Conservation (phyloP, 225 moss, liverwort and hornwort species). For the Bryum argenteum region DNA sequence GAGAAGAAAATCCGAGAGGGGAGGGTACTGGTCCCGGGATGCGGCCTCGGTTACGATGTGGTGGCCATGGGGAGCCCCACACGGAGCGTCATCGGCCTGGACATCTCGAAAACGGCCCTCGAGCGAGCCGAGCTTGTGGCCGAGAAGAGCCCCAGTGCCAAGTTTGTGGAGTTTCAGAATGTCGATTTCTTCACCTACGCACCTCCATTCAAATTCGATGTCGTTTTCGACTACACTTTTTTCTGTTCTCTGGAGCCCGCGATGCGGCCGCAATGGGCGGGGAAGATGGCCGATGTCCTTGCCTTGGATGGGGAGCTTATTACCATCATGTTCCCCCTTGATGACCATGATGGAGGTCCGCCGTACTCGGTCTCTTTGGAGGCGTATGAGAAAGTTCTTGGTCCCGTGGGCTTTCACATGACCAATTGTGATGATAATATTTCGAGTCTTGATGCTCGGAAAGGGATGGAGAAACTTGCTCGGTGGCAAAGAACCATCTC, state of each 20-base stretch:
- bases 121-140: background rate
- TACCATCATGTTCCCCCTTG: slow-evolving; percentile 70
- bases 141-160: background rate
- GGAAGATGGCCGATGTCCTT: slow-evolving; percentile 66
- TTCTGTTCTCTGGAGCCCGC: slow-evolving; percentile 63
- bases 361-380: slow-evolving; percentile 53
- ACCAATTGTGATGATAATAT: slow-evolving; percentile 17
- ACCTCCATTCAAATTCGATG: background rate
- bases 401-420: slow-evolving; percentile 38
- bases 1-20: background rate
- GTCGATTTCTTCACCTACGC: background rate
- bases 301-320: slow-evolving; percentile 60
- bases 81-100: background rate
- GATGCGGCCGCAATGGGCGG: slow-evolving; percentile 54
- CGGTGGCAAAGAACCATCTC: slow-evolving; percentile 42
- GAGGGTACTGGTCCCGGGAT: background rate
- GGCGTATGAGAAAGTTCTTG: slow-evolving; percentile 34
- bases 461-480: slow-evolving; percentile 33
- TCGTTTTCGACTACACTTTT: background rate
- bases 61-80: slow-evolving; percentile 17
- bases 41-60: background rate
- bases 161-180: background rate
- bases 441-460: slow-evolving; percentile 11
- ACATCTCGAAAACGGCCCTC: background rate
- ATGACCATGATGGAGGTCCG: slow-evolving; percentile 57